Conservation (phyloP, 1,284 basidiomycete species). For the Spongiforma sp. region DNA sequence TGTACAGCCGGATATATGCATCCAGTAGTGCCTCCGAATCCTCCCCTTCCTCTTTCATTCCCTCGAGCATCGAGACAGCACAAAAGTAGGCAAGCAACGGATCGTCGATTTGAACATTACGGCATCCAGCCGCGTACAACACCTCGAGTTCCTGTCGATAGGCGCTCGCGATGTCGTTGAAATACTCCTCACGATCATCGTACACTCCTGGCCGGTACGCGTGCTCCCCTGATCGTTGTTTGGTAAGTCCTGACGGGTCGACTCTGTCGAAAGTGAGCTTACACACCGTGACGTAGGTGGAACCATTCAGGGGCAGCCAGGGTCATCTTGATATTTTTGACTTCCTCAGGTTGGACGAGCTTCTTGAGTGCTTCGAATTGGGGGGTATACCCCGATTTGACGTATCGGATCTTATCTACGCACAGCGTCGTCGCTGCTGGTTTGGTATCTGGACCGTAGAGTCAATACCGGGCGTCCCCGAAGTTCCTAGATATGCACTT, state of each 20-base stretch:
- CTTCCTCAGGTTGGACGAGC: conserved; percentile 61
- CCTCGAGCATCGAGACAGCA: conserved; percentile 60
- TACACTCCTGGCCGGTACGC: conserved; percentile 26
- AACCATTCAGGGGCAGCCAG: conserved; percentile 79
- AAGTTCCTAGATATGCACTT: conserved; percentile 20
- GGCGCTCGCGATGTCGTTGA: conserved; percentile 70
- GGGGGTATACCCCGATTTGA: conserved; percentile 65
- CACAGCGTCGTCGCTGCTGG: conserved; percentile 56
- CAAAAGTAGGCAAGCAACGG: conserved; percentile 75
- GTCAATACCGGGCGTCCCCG: conserved; percentile 38
- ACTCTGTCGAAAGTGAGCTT: not conserved
- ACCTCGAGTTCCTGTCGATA: conserved; percentile 76
- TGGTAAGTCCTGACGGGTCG: not conserved
- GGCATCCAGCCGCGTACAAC: conserved; percentile 75
- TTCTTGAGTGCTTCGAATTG: conserved; percentile 65
- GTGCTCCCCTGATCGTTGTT: conserved; percentile 22
- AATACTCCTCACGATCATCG: conserved; percentile 62
- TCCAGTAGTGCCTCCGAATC: conserved; percentile 70
- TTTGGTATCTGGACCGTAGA: conserved; percentile 46
- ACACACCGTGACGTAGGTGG: conserved; percentile 68
- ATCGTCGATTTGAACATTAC: conserved; percentile 80
- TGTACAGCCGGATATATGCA: conserved; percentile 74
- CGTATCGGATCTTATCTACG: conserved; percentile 64
- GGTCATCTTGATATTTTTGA: conserved; percentile 74
- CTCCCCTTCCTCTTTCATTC: conserved; percentile 63